Percentiles rank a stretch among this genome's conserved stretches.
These are phyloP conservation scores for Trametes sp. DNA, from an alignment of 1,284 basidiomycete species.

Conservation along the genomic window DNA sequence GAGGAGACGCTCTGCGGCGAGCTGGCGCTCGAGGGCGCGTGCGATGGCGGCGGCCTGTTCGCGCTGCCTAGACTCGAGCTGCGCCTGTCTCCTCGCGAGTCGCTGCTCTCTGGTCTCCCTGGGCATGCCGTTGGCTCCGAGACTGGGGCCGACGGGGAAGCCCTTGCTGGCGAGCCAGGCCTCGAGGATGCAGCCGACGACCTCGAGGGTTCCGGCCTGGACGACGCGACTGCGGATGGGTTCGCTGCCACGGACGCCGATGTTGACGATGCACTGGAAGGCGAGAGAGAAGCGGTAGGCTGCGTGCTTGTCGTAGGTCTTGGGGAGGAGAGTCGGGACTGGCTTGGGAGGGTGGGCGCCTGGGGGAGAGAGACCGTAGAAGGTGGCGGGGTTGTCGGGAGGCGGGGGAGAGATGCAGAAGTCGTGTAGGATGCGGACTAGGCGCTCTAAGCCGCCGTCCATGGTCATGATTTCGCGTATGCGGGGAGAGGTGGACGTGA, in stretches of 20 bases:
- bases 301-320: constrained; percentile 81
- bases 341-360: constrained; percentile 60
- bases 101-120: constrained; percentile 78
- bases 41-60: constrained; percentile 66
- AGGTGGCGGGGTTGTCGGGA: constrained; percentile 72
- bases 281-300: constrained; percentile 90
- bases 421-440: constrained; percentile 92
- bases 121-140: constrained; percentile 66
- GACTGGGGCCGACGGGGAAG: constrained; percentile 76
- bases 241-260: constrained; percentile 97
- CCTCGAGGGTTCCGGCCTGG: constrained; percentile 94
- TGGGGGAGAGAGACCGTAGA: constrained; percentile 77
- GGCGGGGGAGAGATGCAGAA: constrained; percentile 82
- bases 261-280: constrained; percentile 98
- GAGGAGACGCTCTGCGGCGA: constrained; percentile 40
- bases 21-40: constrained; percentile 62
- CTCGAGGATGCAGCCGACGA: constrained; percentile 94
- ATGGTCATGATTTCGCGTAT: constrained; percentile 98
- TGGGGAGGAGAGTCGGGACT: constrained; percentile 68
- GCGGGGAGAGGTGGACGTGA: constrained; percentile 96
- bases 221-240: constrained; percentile 92
- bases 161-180: constrained; percentile 90
- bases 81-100: constrained; percentile 61
- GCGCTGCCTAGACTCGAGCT: constrained; percentile 60
- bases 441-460: constrained; percentile 96